Conservation (phyloP, 2,329 filamentous ascomycete species). For the Chlorencoelia australis region DNA sequence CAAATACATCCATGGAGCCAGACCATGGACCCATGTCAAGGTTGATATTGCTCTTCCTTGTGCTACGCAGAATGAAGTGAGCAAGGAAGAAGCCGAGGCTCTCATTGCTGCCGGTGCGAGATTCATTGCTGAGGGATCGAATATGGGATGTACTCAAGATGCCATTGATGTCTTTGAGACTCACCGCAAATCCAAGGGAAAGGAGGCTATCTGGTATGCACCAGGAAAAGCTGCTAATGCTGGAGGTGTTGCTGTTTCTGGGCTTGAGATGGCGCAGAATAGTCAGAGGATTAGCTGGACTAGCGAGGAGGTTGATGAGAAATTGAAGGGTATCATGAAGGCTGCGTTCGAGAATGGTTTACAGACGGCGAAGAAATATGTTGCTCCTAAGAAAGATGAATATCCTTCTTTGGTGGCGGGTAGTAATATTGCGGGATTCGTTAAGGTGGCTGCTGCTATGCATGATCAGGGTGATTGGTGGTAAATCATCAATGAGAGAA, state of each 20-base stretch:
- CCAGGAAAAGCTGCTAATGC: slow-evolving; percentile 96
- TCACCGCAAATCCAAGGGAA: slow-evolving; percentile 58
- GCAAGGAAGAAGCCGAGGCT: slow-evolving; percentile 75
- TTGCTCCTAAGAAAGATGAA: slow-evolving; percentile 67
- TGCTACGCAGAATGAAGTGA: slow-evolving; percentile 97
- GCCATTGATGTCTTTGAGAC: slow-evolving; percentile 91
- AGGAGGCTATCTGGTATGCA: slow-evolving; percentile 79
- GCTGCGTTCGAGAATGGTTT: slow-evolving; percentile 83
- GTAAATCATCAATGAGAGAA: slow-evolving; percentile 25
- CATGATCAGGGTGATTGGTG: slow-evolving; percentile 96
- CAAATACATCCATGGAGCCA: slow-evolving; percentile 77
- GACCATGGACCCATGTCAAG: slow-evolving; percentile 85
- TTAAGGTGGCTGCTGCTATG: slow-evolving; percentile 93
- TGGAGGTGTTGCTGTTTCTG: slow-evolving; percentile 93
- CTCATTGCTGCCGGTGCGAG: slow-evolving; percentile 67
- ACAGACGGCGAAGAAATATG: slow-evolving; percentile 81
- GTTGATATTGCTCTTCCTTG: slow-evolving; percentile 88
- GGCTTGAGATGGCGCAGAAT: slow-evolving; percentile 99
- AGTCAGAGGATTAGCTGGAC: slow-evolving; percentile 79
- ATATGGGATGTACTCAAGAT: slow-evolving; percentile 97
- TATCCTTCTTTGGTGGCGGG: slow-evolving; percentile 85
- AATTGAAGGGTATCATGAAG: slow-evolving; percentile 93
- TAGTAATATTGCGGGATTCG: slow-evolving; percentile 95
- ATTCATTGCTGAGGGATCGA: slow-evolving; percentile 92
- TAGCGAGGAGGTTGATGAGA: slow-evolving; percentile 77